Conservation (phyloP, 805 yeast genomes). For the Saturnispora sekii region DNA sequence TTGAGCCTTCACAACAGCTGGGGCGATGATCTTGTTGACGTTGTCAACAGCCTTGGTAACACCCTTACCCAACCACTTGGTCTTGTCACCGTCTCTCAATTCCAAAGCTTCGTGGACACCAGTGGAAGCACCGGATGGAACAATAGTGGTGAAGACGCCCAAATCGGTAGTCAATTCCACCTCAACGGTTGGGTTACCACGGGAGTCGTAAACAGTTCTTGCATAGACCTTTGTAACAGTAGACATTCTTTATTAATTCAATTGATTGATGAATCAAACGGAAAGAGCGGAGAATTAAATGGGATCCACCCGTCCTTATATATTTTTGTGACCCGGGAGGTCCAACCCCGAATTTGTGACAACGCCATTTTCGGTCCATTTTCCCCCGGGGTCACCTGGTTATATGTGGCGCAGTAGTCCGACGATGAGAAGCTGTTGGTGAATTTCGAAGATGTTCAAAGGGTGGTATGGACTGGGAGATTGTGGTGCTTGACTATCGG, state of each 20-base stretch:
- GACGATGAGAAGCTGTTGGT: no score
- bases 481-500: no score
- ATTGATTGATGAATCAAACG: background rate
- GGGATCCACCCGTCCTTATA: no score
- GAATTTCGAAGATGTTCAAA: no score
- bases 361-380: no score
- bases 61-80: conserved; percentile 99
- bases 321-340: no score
- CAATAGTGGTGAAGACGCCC: conserved; percentile 94
- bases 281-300: no score
- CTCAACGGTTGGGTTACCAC: conserved; percentile 99
- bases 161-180: conserved; percentile 89
- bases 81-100: conserved; percentile 95
- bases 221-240: conserved; percentile 82
- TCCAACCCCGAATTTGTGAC: no score
- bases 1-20: conserved; percentile 76
- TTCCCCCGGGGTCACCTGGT: background rate
- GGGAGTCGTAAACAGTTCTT: conserved; percentile 97
- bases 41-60: conserved; percentile 93
- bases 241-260: conserved; percentile 19
- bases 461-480: no score
- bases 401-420: no score
- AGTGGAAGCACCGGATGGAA: conserved; percentile 99
- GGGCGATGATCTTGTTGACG: conserved; percentile 91
- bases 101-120: conserved; percentile 98